Base-by-base conservation (phyloP, 148 eudicot genomes). In the Rhododendron ovatum region DNA sequence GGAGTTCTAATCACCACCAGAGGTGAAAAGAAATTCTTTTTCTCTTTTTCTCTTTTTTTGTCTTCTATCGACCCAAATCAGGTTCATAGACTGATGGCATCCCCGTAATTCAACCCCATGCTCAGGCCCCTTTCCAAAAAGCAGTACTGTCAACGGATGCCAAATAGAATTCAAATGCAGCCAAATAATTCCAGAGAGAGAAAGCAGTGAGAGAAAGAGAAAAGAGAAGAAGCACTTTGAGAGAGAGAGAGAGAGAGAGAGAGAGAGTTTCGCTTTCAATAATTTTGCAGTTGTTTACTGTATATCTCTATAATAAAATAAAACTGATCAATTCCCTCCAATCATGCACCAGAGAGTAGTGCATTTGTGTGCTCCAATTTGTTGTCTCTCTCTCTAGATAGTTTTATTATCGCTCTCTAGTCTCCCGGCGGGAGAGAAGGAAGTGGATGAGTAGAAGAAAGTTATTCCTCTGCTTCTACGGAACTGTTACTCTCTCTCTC, bases 381-480 rank as follows among this genome's bases (percentile, higher is more conserved):
- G 45, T 26, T 20, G 18, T 76, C 33, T 82, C 86, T 86, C 81
- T 83, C 85, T 78, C 39, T 37, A 22, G 35, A 50, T 14, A 74
- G 83, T 83, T 74, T 84, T 57, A 28, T 13, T 43, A 20, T 82
- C 85, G 82, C 76, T 85, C 18, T 59, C 88, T 86, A 82, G 88
- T 88, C 83, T 84, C 80, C 88, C 87, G 93, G 88, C 91, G 93
- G 89, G 87, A 82, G 91, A 85, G 89, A 90, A 91, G 93, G 91
- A 91, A 89, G 90, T 90, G 75, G 88, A 91, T 85, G 93, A 89
- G 93, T 91, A 87, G 88, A 91, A 88, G 93, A 65, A 88, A 91
- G 74, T 85, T 35, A 80, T 88, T 90, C 83, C 90, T 87, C 90
- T 85, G 85, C 91, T 89, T 91, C 88, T 88, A 91, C 91, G 93